Conservation (phyloP, 1,284 basidiomycete genomes). For the Ceratobasidium sp. region DNA sequence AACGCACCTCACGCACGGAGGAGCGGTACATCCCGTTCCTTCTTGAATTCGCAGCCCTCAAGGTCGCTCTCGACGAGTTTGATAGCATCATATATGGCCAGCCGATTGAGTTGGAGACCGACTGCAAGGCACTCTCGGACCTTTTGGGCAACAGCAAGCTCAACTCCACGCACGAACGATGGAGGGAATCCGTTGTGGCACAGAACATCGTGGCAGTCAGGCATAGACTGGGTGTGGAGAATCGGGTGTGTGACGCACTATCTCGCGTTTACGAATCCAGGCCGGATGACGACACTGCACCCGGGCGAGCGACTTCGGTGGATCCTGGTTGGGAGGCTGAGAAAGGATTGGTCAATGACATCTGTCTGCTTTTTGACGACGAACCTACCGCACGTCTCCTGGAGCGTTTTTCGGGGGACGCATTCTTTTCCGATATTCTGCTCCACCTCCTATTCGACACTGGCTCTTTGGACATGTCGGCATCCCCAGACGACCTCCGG, state of each 20-base stretch:
- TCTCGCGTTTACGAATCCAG: constrained; percentile 53
- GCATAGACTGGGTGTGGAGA: constrained; percentile 43
- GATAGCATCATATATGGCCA: constrained; percentile 43
- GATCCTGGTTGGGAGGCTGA: constrained; percentile 33
- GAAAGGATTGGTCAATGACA: constrained; percentile 19
- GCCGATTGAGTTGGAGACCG: constrained; percentile 46
- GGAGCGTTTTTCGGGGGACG: constrained; percentile 12
- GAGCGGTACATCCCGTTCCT: constrained; percentile 46
- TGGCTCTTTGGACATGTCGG: not conserved
- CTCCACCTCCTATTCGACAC: constrained; percentile 14
- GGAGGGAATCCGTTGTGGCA: constrained; percentile 41
- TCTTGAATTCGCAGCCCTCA: constrained; percentile 48
- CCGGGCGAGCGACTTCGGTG: constrained; percentile 45
- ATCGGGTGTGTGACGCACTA: constrained; percentile 49
- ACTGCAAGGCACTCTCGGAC: constrained; percentile 48
- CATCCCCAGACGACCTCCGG: not conserved
- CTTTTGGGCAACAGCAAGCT: constrained; percentile 41
- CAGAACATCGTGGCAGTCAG: constrained; percentile 37
- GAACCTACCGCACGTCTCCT: not conserved
- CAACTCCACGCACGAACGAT: constrained; percentile 36
- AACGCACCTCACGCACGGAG: constrained; percentile 46
- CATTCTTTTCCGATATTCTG: constrained; percentile 27
- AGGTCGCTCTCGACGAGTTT: constrained; percentile 47
- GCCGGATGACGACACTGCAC: constrained; percentile 52
- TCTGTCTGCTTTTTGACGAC: constrained; percentile 10